These are phyloP conservation scores for Phymatotrichopsis omnivora DNA, from an alignment of 2,329 filamentous ascomycete genomes.

Conservation along the genomic window DNA sequence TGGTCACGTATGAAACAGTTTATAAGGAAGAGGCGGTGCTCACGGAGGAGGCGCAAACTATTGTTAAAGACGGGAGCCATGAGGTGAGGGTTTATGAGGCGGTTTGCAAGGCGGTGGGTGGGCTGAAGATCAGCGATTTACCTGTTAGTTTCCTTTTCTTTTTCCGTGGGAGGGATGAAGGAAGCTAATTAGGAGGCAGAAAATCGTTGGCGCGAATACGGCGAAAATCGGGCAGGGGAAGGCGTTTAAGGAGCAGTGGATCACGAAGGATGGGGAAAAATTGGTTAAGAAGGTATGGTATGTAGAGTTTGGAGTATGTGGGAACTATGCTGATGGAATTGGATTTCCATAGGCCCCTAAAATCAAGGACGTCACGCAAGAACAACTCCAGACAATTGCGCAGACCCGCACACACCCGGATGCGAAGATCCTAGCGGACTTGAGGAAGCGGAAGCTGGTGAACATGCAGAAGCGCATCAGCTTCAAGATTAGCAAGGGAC, in stretches of 20 bases:
- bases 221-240: slow-evolving; percentile 85
- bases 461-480: slow-evolving; percentile 71
- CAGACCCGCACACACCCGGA: slow-evolving; percentile 59
- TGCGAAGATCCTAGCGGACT: slow-evolving; percentile 63
- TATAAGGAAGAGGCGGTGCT: slow-evolving; percentile 68
- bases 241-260: slow-evolving; percentile 76
- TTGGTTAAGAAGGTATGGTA: slow-evolving; percentile 44
- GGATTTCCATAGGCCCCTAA: slow-evolving; percentile 46
- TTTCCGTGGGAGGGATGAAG: slow-evolving; percentile 25
- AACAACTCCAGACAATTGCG: slow-evolving; percentile 64
- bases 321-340: slow-evolving; percentile 1
- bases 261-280: slow-evolving; percentile 51
- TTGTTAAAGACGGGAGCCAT: slow-evolving; percentile 66
- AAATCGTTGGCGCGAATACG: slow-evolving; percentile 59
- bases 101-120: slow-evolving; percentile 60
- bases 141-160: slow-evolving; percentile 36
- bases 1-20: slow-evolving; percentile 76
- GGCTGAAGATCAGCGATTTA: slow-evolving; percentile 67
- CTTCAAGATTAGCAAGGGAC: slow-evolving; percentile 74
- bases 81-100: slow-evolving; percentile 75
- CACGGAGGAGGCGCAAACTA: slow-evolving; percentile 62
- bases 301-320: slow-evolving; percentile 3
- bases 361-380: slow-evolving; percentile 68
- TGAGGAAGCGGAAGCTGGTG: slow-evolving; percentile 88
- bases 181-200: slow-evolving; percentile 37